Evolutionary conservation across 345 rosid species (phyloP), one percentile per base, ranked within the genome.

Genomic region (Hypericum perforatum): DNA sequence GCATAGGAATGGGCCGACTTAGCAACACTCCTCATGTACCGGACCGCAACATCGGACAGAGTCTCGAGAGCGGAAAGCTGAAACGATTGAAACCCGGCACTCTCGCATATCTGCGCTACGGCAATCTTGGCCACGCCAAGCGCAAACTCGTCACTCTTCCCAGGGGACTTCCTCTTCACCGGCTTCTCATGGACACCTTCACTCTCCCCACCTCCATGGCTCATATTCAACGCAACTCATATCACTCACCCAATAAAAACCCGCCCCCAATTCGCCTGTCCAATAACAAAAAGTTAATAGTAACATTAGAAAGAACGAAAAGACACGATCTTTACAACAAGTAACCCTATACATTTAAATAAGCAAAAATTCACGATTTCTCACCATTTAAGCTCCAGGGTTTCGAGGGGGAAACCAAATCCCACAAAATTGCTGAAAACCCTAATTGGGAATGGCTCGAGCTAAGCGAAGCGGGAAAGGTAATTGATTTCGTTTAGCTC

Each of bases 41-140:
- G 61, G 40, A 75, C 69, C 2, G 82, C 70, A 13, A 81, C 73
- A 63, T 82, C 77, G 11, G 95, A 69, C 9, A 92, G 56, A 7
- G 63, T 65, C 13, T 84, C 83, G 39, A 88, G 92, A 54, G 96
- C 86, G 58, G 84, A 80, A 53, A 72, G 84, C 68, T 88, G 96
- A 71, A 81, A 81, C 54, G 76, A 51, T 67, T 65, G 80, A 78
- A 85, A 85, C 51, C 98, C 94, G 40, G 66, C 62, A 55, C 67
- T 62, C 71, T 83, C 86, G 56, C 90, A 88, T 57, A 88, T 73
- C 63, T 88, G 94, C 0, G 89, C 86, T 37, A 81, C 76, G 7
- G 85, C 86, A 72, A 88, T 69, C 70, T 68, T 81, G 1, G 82
- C 79, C 32, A 80, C 39, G 11, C 82, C 76, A 11, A 41, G 71